phyloP scores from a whole-genome alignment of 2,329 filamentous ascomycete species.

The Bipolaris gigantea region DNA sequence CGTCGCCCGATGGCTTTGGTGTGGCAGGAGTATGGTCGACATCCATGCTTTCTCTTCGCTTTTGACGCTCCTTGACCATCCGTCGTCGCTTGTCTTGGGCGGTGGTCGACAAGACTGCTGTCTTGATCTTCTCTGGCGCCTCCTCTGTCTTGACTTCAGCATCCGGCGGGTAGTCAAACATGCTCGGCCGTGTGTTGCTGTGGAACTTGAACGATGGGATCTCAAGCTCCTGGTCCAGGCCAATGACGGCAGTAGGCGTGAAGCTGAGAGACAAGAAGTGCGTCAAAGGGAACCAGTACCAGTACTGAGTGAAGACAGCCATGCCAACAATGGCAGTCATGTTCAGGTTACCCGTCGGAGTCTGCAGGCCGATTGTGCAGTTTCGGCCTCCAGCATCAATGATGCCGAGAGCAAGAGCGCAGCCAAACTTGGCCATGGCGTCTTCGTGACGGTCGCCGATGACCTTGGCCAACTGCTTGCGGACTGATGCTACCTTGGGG shows the following conservation, averaged over 20 bases:
- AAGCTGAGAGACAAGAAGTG: constrained; percentile 97
- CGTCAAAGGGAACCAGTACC: constrained; percentile 99
- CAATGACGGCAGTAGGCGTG: constrained; percentile 94
- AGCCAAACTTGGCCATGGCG: constrained; percentile 99
- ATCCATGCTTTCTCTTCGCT: constrained; percentile 92
- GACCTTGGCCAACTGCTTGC: constrained; percentile 93
- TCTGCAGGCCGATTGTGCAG: constrained; percentile 96
- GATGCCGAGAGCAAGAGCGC: constrained; percentile 89
- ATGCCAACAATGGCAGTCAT: constrained; percentile 98
- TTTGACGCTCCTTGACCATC: constrained; percentile 89
- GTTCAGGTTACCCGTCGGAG: constrained; percentile 96
- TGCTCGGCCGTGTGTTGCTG: constrained; percentile 88
- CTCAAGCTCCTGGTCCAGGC: constrained; percentile 88
- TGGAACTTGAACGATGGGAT: constrained; percentile 94
- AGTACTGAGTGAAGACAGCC: constrained; percentile 98
- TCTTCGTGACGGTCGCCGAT: constrained; percentile 94
- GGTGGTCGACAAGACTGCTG: constrained; percentile 92
- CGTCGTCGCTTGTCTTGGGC: constrained; percentile 95
- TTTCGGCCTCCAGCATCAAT: constrained; percentile 98
- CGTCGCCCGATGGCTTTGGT: constrained; percentile 63
- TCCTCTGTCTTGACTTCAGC: constrained; percentile 94
- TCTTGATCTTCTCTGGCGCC: constrained; percentile 89
- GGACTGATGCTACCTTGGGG: constrained; percentile 86
- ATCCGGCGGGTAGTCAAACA: constrained; percentile 97
- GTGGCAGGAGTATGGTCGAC: constrained; percentile 78